Evolutionary conservation across 2,329 filamentous ascomycete genomes (phyloP), one percentile per base, ranked within the genome.

Genomic region (Xylariaceae sp.): DNA sequence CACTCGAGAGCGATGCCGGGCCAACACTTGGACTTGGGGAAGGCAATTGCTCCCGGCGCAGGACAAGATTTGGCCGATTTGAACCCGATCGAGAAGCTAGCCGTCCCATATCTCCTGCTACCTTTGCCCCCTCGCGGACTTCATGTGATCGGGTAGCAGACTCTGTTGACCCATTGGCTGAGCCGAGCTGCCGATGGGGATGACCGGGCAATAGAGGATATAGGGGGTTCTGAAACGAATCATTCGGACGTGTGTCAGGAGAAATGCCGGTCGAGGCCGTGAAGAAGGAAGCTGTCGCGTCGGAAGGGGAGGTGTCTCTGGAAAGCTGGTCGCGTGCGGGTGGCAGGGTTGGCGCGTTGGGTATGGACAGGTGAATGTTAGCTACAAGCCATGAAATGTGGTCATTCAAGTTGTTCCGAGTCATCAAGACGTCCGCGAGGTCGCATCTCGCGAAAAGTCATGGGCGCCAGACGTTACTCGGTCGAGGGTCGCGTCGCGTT

Each of bases 321-420:
- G 38, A 33, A 29, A 34, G 26, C 17, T 44, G 45, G 15, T 53
- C 50, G 38, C 47, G 42, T 32, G 44, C 49, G 16, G 51, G 43
- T 24, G 61, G 59, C 24, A 65, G 59, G 41, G 56, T 55, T 36
- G 58, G 54, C 43, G 57, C 59, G 40, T 51, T 55, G 37, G 58
- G 59, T 38, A 31, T 63, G 61, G 51, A 57, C 59, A 45, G 56
- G 56, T 47, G 51, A 47, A 61, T 55, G 54, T 72, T 68, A 47
- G 62, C 61, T 48, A 75, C 52, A 50, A 77, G 61, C 73, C 73
- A 77, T 47, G 68, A 61, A 47, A 77, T 59, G 53, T 77, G 70
- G 51, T 72, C 65, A 47, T 58, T 55, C 39, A 77, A 64, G 51
- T 77, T 77, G 59, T 77, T 75, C 53, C 68, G 70, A 62, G 73